phyloP scores from a whole-genome alignment of 1,139 yeast genomes.

The Sugiyamaella neomexicana region DNA sequence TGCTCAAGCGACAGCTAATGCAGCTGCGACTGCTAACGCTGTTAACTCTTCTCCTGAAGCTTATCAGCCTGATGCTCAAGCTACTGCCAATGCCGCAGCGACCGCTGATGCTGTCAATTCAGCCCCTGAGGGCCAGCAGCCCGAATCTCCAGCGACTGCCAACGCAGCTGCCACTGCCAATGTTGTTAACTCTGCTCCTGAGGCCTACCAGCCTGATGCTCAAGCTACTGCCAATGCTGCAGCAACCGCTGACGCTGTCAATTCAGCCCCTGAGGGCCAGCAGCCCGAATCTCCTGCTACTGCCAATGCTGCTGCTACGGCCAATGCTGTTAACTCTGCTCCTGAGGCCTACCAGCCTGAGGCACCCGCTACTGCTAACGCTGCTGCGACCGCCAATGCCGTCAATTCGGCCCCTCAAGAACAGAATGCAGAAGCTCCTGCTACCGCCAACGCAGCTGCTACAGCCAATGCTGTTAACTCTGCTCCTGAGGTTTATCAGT shows the following conservation, averaged over 20 bases:
- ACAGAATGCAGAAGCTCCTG: neutral
- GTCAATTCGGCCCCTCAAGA: neutral
- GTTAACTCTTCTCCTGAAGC: neutral
- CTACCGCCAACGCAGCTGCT: neutral
- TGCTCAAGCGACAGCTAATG: neutral
- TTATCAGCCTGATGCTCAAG: too few species aligned
- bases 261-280: neutral
- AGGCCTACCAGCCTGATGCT: neutral
- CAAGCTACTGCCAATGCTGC: neutral
- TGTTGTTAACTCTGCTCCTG: neutral
- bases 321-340: neutral
- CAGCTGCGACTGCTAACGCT: neutral
- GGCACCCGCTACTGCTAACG: too few species aligned
- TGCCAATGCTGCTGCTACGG: neutral
- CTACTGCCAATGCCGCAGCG: too few species aligned
- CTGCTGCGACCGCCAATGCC: too few species aligned
- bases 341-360: too few species aligned
- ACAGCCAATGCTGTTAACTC: neutral
- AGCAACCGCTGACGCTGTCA: neutral
- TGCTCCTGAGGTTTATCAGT: neutral
- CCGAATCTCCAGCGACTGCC: too few species aligned
- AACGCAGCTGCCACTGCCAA: neutral
- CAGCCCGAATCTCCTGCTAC: too few species aligned
- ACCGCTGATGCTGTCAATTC: too few species aligned
- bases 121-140: too few species aligned